A percentile compares a stretch with the other conserved stretches of the same genome.
Conservation (phyloP, 2,329 filamentous ascomycete genomes). For the Parascedosporium putredinis region DNA sequence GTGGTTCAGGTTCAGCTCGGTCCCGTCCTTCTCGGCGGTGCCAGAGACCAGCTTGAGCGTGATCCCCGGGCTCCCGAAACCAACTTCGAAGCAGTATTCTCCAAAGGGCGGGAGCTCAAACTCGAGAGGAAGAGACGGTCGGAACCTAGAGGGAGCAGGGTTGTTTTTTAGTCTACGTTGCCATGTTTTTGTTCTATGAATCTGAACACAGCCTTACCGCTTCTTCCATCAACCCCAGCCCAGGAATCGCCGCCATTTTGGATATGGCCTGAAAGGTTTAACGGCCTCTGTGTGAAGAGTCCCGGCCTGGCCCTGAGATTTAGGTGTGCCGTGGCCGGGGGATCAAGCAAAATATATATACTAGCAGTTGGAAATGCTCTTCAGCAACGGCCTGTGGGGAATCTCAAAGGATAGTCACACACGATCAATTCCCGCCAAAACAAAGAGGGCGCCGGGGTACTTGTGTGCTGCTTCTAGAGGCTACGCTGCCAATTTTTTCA, state of each 20-base stretch:
- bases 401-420: too few relatives aligned
- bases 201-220: neutral
- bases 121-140: neutral
- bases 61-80: slow-evolving; percentile 30
- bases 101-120: slow-evolving; percentile 6
- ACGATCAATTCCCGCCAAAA: too few relatives aligned
- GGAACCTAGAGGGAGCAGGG: neutral
- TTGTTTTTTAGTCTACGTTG: neutral
- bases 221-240: slow-evolving; percentile 3
- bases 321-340: too few relatives aligned
- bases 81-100: slow-evolving; percentile 73
- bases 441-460: too few relatives aligned
- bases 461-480: too few relatives aligned
- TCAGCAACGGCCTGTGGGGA: too few relatives aligned
- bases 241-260: slow-evolving; percentile 3
- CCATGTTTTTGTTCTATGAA: neutral
- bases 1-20: slow-evolving; percentile 74
- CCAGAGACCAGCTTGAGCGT: slow-evolving; percentile 60
- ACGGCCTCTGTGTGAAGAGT: neutral
- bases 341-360: too few relatives aligned
- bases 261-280: neutral
- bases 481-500: too few relatives aligned
- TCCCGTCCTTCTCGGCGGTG: slow-evolving; percentile 87
- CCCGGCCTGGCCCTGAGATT: neutral
- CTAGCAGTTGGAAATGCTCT: too few relatives aligned